Percentiles rank a stretch among this genome's conserved stretches.
Evolutionary conservation across 192 early-diverging fungal genomes (phyloP).

Genomic region (Umbelopsis vinacea): DNA sequence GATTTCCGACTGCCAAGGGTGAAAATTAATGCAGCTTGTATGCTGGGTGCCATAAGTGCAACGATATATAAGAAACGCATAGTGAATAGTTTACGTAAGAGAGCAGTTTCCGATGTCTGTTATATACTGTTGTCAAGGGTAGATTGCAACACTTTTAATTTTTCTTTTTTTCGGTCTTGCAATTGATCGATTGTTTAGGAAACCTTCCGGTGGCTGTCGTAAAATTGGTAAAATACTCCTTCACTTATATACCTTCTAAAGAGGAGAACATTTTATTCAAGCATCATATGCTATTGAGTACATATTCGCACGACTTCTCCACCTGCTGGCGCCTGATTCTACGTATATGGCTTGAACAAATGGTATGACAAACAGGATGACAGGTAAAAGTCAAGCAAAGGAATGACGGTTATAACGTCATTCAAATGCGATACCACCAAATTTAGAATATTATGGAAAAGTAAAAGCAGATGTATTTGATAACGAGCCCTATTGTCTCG

Average conservation of each 20-base stretch:
- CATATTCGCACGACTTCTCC: neutral
- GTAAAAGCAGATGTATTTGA: neutral
- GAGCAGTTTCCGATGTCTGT: neutral
- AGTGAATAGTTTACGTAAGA: neutral
- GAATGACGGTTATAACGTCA: neutral
- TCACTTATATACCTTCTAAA: too few relatives aligned
- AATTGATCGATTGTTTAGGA: neutral
- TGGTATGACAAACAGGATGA: too few relatives aligned
- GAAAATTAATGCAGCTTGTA: neutral
- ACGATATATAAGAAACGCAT: neutral
- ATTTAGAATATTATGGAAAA: neutral
- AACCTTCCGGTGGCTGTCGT: constrained; percentile 2
- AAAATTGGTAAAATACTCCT: neutral
- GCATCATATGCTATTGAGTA: too few relatives aligned
- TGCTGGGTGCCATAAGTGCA: neutral
- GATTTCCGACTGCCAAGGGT: neutral
- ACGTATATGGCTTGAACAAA: neutral
- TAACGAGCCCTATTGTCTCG: neutral
- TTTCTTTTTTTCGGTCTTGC: neutral
- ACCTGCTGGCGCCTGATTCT: neutral
- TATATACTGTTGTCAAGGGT: constrained; percentile 1
- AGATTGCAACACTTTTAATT: neutral
- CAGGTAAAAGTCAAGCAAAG: too few relatives aligned
- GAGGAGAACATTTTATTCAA: too few relatives aligned
- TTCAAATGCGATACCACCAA: neutral